Evolutionary conservation across 176 grass and related monocot species (phyloP), one percentile per base, ranked within the genome.

Genomic region (Phyllostachys edulis): DNA sequence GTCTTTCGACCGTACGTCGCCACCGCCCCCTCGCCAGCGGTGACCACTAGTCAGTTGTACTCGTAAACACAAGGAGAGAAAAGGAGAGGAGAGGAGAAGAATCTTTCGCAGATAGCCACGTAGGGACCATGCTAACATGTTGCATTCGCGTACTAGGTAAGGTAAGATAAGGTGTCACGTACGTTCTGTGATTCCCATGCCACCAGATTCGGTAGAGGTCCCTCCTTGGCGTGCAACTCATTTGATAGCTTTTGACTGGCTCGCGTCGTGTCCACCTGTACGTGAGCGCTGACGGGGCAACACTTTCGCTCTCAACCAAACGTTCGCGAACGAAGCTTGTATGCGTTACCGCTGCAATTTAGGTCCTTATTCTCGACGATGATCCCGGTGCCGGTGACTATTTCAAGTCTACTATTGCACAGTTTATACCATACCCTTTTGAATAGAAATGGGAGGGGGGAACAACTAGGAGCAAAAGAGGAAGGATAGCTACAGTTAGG

Each of bases 1-100:
- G 71, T 39, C 34, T 57, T 77, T 63, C 41, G 75, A 67, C 81
- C 68, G 45, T 78, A 79, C 81, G 47, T 66, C 27, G 51, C 75
- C 67, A 65, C 66, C 39, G 40, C 32, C 27, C 67, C 32, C 3
- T 63, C 76, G 5, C 32, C 46, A 47, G 76, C 13, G 39, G 45
- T 47, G 52, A 32, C 20, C 62, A 8, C 42, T 18, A 17, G 9
- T 24, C 7, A 32, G 42, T 24, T 42, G 63, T 38, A 13, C 47
- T 44, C 23, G 23, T 41, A 26, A 9, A n/a, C 39, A 4, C 49
- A 76, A 5, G 50, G 41, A 12, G 21, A 70, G 26, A n/a, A 39
- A 12, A 24, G 0, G 0, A 64, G 9, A 21, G 24, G 42, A 15
- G 9, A 47, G 14, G 6, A 3, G 23, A 47, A 11, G 76, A 29